A percentile compares a stretch with the other conserved stretches of the same genome.
phyloP scores from a whole-genome alignment of 2,329 filamentous ascomycete species.

The Fusarium redolens region DNA sequence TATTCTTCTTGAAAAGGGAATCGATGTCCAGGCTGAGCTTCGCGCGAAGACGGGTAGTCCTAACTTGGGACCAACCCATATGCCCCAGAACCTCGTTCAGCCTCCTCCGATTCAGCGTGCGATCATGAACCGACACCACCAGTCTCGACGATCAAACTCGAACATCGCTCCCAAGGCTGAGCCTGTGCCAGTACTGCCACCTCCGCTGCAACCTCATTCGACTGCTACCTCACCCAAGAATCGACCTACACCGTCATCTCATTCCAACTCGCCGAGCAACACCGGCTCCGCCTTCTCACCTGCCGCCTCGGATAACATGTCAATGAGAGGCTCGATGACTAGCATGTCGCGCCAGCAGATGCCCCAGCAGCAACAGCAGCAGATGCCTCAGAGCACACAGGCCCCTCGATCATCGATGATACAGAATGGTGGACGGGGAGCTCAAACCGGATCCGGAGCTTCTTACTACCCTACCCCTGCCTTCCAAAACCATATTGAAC shows the following conservation, averaged over 20 bases:
- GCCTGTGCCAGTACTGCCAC: conserved; percentile 60
- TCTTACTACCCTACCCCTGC: conserved; percentile 82
- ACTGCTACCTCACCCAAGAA: conserved; percentile 75
- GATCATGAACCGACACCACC: conserved; percentile 84
- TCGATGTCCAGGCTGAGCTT: conserved; percentile 96
- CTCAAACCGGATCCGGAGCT: conserved; percentile 55
- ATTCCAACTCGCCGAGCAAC: conserved; percentile 68
- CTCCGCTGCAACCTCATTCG: conserved; percentile 60
- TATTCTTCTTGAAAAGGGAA: conserved; percentile 96
- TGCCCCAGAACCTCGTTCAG: conserved; percentile 75
- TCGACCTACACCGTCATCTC: conserved; percentile 85
- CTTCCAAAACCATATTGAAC: conserved; percentile 94
- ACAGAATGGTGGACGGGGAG: conserved; percentile 51
- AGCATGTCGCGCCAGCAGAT: conserved; percentile 49
- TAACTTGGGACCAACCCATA: conserved; percentile 76
- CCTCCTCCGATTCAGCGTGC: conserved; percentile 82
- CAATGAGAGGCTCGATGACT: conserved; percentile 55
- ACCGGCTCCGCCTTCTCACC: conserved; percentile 58
- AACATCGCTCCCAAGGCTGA: conserved; percentile 82
- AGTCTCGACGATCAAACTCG: conserved; percentile 76
- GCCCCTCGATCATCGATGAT: conserved; percentile 50
- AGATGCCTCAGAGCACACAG: conserved; percentile 43
- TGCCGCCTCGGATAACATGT: conserved; percentile 60
- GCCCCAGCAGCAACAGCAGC: conserved; percentile 41
- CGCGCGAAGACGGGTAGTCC: conserved; percentile 92